These are phyloP conservation scores for Ophiostoma montium DNA, from an alignment of 2,329 filamentous ascomycete species.

Conservation along the genomic window DNA sequence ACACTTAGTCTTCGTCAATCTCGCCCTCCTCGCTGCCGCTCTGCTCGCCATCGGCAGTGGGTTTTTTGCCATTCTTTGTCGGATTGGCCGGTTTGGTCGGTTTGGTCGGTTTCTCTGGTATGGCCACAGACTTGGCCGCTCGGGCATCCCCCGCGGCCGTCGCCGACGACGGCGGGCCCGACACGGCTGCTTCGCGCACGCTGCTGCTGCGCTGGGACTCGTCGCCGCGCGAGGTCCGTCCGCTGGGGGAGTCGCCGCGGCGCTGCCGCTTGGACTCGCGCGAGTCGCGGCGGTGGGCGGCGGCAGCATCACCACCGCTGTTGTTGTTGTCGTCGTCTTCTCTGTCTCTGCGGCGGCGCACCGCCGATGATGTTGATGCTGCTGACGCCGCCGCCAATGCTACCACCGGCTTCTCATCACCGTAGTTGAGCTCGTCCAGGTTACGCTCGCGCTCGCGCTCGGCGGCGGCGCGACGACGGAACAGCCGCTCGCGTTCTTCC, in stretches of 20 bases:
- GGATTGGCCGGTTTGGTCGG: too few species aligned
- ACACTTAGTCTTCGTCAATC: slow-evolving; percentile 28
- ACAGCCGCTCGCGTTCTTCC: slow-evolving; percentile 76
- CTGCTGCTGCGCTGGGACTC: slow-evolving; percentile 2
- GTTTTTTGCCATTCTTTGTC: too few species aligned
- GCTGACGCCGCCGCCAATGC: too few species aligned
- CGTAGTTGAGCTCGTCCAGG: slow-evolving; percentile 83
- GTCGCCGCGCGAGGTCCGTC: slow-evolving; percentile 23
- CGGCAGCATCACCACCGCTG: too few species aligned
- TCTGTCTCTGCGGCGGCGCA: slow-evolving; percentile 62
- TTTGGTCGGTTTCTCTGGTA: too few species aligned
- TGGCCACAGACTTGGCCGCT: too few species aligned
- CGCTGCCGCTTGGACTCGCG: slow-evolving; percentile 45
- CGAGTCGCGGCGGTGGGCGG: slow-evolving; percentile 47
- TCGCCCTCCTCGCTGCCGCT: slow-evolving; percentile 2
- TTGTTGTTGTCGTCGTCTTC: too few species aligned
- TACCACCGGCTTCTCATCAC: slow-evolving; percentile 58
- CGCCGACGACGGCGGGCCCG: slow-evolving; percentile 20
- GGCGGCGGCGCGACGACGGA: slow-evolving; percentile 57
- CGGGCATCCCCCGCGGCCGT: slow-evolving; percentile 17
- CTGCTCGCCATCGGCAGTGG: slow-evolving; percentile 31
- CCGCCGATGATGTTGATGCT: slow-evolving; percentile 21
- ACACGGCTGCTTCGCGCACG: slow-evolving; percentile 22
- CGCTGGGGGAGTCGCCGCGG: background rate
- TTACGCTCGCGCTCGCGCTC: too few species aligned